Evolutionary conservation across 2,329 filamentous ascomycete species (phyloP).

Genomic region (Ceratocystis cacaofunesta): DNA sequence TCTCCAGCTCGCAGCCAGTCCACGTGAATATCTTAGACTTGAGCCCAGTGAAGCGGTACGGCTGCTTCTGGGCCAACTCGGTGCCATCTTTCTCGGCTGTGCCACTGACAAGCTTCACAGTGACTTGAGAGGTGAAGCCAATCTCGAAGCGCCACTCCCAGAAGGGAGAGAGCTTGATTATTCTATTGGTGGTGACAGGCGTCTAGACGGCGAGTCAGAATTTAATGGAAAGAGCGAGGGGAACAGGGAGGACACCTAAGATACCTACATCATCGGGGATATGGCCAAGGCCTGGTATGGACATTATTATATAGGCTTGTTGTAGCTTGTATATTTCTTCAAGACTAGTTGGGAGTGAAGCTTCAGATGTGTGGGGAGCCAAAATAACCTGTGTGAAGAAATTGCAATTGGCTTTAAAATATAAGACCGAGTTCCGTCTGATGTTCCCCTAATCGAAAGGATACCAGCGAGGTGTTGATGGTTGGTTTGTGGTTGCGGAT

Average conservation of each 20-base stretch:
- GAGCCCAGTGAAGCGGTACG: slow-evolving; percentile 65
- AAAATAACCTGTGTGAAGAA: too few species aligned
- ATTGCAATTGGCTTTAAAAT: too few species aligned
- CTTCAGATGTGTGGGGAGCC: not conserved
- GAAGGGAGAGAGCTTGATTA: slow-evolving; percentile 41
- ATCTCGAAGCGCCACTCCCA: slow-evolving; percentile 73
- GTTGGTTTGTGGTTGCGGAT: not conserved
- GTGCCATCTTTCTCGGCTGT: slow-evolving; percentile 90
- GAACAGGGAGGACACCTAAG: slow-evolving; percentile 19
- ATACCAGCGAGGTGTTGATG: not conserved
- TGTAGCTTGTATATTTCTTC: not conserved
- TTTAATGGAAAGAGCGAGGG: not conserved
- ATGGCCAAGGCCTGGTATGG: slow-evolving; percentile 59
- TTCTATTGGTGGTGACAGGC: slow-evolving; percentile 27
- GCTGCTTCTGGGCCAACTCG: slow-evolving; percentile 67
- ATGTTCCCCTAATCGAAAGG: not conserved
- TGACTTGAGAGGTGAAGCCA: slow-evolving; percentile 31
- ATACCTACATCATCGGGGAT: slow-evolving; percentile 42
- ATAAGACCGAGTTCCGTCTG: not conserved
- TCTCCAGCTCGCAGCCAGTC: slow-evolving; percentile 75
- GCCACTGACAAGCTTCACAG: slow-evolving; percentile 54
- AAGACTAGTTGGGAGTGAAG: not conserved
- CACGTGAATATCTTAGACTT: slow-evolving; percentile 87
- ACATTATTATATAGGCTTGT: slow-evolving; percentile 34
- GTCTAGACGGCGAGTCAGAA: not conserved